A percentile compares a stretch with the other conserved stretches of the same genome.
Evolutionary conservation across 2,329 filamentous ascomycete genomes (phyloP).

Genomic region (Penicillium sp.): DNA sequence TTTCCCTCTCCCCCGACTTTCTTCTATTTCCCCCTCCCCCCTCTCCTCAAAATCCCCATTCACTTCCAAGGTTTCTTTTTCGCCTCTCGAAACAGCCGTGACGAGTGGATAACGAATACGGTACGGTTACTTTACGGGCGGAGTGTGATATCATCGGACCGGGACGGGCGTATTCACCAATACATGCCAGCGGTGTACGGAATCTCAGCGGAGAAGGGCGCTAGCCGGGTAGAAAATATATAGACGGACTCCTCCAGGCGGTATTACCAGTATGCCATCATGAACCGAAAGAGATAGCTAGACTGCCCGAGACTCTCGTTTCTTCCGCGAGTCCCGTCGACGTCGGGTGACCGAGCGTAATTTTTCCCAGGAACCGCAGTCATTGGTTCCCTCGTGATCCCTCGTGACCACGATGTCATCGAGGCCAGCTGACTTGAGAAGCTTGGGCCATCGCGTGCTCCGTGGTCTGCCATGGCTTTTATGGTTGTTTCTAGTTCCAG

Average conservation of each 20-base stretch:
- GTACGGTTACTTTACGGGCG: slow-evolving; percentile 3
- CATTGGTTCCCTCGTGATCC: slow-evolving; percentile 23
- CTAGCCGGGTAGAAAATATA: no score
- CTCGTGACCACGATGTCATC: slow-evolving; percentile 26
- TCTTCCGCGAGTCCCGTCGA: slow-evolving; percentile 15
- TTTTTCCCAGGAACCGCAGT: slow-evolving; percentile 32
- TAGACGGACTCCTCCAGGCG: no score
- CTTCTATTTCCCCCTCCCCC: not conserved
- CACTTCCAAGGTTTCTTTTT: slow-evolving; percentile 1
- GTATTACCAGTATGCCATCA: no score
- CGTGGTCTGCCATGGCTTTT: not conserved
- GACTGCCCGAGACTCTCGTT: slow-evolving; percentile 3
- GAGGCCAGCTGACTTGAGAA: slow-evolving; percentile 26
- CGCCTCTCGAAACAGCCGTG: not conserved
- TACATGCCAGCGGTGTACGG: slow-evolving; percentile 1
- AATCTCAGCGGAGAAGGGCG: not conserved
- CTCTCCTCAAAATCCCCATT: slow-evolving; percentile 3
- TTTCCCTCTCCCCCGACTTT: not conserved
- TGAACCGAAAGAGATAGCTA: not conserved
- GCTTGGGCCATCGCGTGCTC: slow-evolving; percentile 17
- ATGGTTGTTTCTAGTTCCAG: not conserved
- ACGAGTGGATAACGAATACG: slow-evolving; percentile 1
- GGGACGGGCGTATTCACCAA: not conserved
- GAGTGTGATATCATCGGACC: slow-evolving; percentile 14
- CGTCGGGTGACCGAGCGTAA: slow-evolving; percentile 42